Base-by-base conservation (phyloP, 2,329 filamentous ascomycete species). In the Aspergillus pseudonomiae region DNA sequence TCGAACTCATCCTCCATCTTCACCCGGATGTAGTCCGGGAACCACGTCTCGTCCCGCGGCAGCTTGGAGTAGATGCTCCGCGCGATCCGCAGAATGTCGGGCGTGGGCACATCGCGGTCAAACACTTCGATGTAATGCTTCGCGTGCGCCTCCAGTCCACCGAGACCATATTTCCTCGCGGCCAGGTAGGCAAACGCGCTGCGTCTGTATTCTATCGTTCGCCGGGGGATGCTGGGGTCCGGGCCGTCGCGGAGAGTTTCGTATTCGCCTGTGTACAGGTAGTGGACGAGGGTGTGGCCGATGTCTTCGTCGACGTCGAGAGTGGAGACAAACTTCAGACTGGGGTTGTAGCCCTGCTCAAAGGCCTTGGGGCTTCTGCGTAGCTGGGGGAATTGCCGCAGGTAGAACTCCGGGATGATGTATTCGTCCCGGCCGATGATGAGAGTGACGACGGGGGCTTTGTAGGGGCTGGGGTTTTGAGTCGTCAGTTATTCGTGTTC, bases 241-340 rank as follows among this genome's bases (percentile, higher is more conserved):
- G 52, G 34, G 2, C 45, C 9, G 4, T 41, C 16, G 3, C 28
- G 46, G 45, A 53, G 32, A 4, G 60, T 62, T 9, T 62, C 45
- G 11, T 62, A 62, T 28, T 45, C 46, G 43, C 55, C 55, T 6
- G 60, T 62, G 55, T 58, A 62, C 9, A 62, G 46, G 34, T 62
- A 62, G 32, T 62, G 60, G 9, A 62, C 48, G 12, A 62, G 39
- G 14, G 60, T 62, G 11, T 62, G 60, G 12, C 54, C 60, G 32
- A 62, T 39, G 55, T 58, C 60, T 2, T 36, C 41, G 46, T 58
- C 24, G 36, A 62, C 52, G 28, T 54, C 54, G 24, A 28, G 12
- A 21, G 16, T 36, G 2, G 52, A 55, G 32, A 55, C 34, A 12
- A 36, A 55, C 19, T 55, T 55, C 6, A 55, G 21, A 2, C 34